Evolutionary conservation across 2,329 filamentous ascomycete genomes (phyloP).

Genomic region (Coniella lustricola): DNA sequence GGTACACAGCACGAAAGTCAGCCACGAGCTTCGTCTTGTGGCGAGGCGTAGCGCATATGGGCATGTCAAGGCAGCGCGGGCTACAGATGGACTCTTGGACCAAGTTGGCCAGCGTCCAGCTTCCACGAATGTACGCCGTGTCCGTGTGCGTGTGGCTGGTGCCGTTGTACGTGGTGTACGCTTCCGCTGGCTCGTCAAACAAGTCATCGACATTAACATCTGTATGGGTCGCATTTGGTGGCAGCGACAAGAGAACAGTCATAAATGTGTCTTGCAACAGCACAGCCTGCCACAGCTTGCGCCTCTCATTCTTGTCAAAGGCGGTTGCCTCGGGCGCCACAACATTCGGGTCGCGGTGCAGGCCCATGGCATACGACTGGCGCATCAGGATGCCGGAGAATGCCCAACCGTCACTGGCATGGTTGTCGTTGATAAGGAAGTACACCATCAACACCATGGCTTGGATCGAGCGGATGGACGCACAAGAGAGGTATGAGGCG

Average conservation of each 20-base stretch:
- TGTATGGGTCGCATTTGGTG: slow-evolving; percentile 70
- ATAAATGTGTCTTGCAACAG: slow-evolving; percentile 76
- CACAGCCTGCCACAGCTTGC: slow-evolving; percentile 78
- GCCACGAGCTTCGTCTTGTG: slow-evolving; percentile 65
- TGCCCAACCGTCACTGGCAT: slow-evolving; percentile 75
- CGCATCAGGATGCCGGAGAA: slow-evolving; percentile 72
- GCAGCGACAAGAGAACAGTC: slow-evolving; percentile 69
- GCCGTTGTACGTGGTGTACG: slow-evolving; percentile 35
- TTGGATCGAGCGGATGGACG: slow-evolving; percentile 66
- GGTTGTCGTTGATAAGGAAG: slow-evolving; percentile 81
- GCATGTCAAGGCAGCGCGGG: slow-evolving; percentile 65
- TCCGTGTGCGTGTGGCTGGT: slow-evolving; percentile 57
- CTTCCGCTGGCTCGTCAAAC: slow-evolving; percentile 46
- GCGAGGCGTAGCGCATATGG: slow-evolving; percentile 60
- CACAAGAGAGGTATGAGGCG: slow-evolving; percentile 69
- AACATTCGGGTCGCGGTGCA: slow-evolving; percentile 73
- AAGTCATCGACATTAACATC: slow-evolving; percentile 72
- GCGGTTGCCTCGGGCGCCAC: slow-evolving; percentile 57
- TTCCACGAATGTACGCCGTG: slow-evolving; percentile 65
- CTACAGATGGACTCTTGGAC: slow-evolving; percentile 72
- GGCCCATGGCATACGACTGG: slow-evolving; percentile 74
- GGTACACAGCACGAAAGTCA: slow-evolving; percentile 64
- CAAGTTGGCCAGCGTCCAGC: slow-evolving; percentile 72
- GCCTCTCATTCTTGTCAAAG: slow-evolving; percentile 70
- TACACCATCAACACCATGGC: slow-evolving; percentile 79